A percentile compares a stretch with the other conserved stretches of the same genome.
Conservation (phyloP, 2,329 filamentous ascomycete genomes). For the Colletotrichum sp. region DNA sequence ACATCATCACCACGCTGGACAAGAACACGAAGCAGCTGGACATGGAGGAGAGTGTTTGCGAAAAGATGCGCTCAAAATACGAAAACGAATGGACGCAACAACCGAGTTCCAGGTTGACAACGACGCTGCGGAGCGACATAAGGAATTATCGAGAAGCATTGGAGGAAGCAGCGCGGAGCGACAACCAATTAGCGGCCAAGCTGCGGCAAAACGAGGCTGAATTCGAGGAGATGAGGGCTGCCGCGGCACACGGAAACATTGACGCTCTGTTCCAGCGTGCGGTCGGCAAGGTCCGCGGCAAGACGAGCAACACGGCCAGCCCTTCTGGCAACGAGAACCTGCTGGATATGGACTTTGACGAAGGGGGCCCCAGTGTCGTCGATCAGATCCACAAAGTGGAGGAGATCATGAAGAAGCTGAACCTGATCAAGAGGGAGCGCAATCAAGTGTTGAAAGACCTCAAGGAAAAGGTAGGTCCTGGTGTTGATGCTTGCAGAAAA, state of each 20-base stretch:
- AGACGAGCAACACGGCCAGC: constrained; percentile 64
- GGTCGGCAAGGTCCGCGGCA: constrained; percentile 77
- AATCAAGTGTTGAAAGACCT: constrained; percentile 93
- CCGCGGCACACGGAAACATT: constrained; percentile 84
- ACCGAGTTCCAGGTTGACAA: constrained; percentile 87
- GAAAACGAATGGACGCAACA: constrained; percentile 97
- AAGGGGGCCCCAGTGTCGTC: constrained; percentile 78
- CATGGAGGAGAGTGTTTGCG: constrained; percentile 96
- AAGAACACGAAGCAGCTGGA: constrained; percentile 87
- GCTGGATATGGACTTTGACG: constrained; percentile 90
- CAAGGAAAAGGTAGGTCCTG: constrained; percentile 83
- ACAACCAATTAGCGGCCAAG: constrained; percentile 82
- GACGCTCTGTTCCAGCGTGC: constrained; percentile 89
- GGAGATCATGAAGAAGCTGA: constrained; percentile 88
- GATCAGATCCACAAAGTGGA: constrained; percentile 92
- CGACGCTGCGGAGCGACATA: constrained; percentile 86
- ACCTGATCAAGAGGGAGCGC: constrained; percentile 89
- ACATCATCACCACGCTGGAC: constrained; percentile 76
- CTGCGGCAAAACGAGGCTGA: constrained; percentile 85
- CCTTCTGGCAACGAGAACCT: constrained; percentile 74
- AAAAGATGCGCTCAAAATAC: constrained; percentile 99
- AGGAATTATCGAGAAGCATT: constrained; percentile 87
- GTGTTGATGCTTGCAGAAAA: no score
- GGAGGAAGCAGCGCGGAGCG: constrained; percentile 87
- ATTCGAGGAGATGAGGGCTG: constrained; percentile 94